Base-by-base conservation (phyloP, 148 eudicot genomes). In the Vaccinium corymbosum region DNA sequence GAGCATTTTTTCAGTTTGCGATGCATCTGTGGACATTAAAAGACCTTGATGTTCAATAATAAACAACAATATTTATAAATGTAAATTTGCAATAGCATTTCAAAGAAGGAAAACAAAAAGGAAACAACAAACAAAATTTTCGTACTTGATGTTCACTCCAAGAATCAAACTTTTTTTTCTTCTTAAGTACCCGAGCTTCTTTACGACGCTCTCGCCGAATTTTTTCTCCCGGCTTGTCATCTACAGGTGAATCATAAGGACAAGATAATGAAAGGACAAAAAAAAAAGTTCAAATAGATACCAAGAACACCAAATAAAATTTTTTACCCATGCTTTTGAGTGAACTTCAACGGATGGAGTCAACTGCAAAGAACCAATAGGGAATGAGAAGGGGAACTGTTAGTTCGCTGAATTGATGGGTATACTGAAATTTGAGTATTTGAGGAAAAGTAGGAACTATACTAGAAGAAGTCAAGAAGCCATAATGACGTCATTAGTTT, bases 81-180 rank as follows among this genome's bases (percentile, higher is more conserved):
- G 13, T 49, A 48, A 72, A 76, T 16, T 49, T 4, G 25, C 48
- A 74, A 66, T 53, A 82, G 13, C 77, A 80, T 66, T 46, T 32
- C 38, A 14, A 5, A 10, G 48, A 52, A 4, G 32, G 22, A 25
- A n/a, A 66, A 56, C 16, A 8, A 17, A 20, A 11, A 51, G 22
- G 42, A 15, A 73, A 64, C 13, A 29, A 16, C 46, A 53, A 12
- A 46, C 82, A 56, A 56, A 61, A 15, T 38, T 4, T 17, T 15
- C 16, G 50, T 87, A 95, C 97, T 80, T 92, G 91, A 84, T 89
- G 82, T 27, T 90, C 88, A 48, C 86, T 46, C 93, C 96, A 93
- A 19, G 91, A 84, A 74, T 91, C 88, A 79, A 90, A 93, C 86
- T 92, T 95, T 72, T 85, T 88, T 86, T 91, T 92, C 42, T 92